These are phyloP conservation scores for Globisporangium orthogonon DNA, from an alignment of 352 stramenopile genomes.

Conservation along the genomic window DNA sequence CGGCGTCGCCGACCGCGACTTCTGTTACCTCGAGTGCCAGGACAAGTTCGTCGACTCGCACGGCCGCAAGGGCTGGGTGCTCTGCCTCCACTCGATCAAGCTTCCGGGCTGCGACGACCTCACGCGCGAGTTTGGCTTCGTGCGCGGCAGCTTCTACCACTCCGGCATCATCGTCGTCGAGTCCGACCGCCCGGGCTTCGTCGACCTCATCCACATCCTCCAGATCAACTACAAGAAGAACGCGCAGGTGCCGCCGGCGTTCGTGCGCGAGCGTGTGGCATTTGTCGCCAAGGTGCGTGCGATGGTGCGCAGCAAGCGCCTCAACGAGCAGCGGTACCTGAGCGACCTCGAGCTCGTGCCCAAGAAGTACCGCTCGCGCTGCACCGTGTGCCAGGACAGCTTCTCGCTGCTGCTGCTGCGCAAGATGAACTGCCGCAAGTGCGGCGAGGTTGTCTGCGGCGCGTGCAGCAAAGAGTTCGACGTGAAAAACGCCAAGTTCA, in stretches of 20 bases:
- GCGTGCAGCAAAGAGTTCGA: conserved; percentile 84
- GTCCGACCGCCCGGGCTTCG: conserved; percentile 54
- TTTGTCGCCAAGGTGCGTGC: conserved; percentile 48
- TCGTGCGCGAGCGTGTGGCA: conserved; percentile 36
- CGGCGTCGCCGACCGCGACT: conserved; percentile 62
- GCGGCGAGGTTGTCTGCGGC: conserved; percentile 82
- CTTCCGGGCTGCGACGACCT: conserved; percentile 71
- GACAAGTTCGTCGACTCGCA: conserved; percentile 82
- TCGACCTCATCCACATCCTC: conserved; percentile 81
- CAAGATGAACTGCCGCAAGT: conserved; percentile 86
- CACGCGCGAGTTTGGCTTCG: conserved; percentile 64
- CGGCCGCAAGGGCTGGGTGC: conserved; percentile 75
- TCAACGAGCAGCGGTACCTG: conserved; percentile 79
- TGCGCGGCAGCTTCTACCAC: conserved; percentile 77
- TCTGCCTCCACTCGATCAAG: conserved; percentile 83
- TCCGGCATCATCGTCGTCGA: conserved; percentile 83
- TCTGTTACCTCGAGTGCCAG: conserved; percentile 78
- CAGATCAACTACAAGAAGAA: conserved; percentile 81
- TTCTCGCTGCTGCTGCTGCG: conserved; percentile 77
- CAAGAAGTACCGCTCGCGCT: conserved; percentile 71
- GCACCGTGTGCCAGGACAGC: conserved; percentile 72
- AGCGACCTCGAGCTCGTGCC: conserved; percentile 79
- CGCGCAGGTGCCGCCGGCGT: conserved; percentile 31
- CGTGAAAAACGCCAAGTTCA: conserved; percentile 45
- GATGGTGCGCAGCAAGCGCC: conserved; percentile 60